Percentiles rank a stretch among this genome's conserved stretches.
These are phyloP conservation scores for Trypethelium eluteriae DNA, from an alignment of 495 filamentous ascomycete genomes.

Conservation along the genomic window DNA sequence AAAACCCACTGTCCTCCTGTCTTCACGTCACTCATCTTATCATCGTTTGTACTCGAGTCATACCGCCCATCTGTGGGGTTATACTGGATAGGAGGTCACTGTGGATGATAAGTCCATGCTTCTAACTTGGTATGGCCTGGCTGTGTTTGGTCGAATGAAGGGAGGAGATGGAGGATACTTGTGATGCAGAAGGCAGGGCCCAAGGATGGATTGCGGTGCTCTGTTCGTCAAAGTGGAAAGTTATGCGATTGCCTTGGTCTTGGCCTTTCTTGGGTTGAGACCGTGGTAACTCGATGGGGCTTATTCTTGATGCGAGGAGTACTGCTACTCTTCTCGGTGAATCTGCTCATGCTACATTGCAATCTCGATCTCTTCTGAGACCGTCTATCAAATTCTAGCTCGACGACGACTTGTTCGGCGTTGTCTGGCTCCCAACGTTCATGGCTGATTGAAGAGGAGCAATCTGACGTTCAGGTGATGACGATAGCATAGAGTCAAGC, in stretches of 20 bases:
- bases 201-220: slow-evolving; percentile 31
- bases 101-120: slow-evolving; percentile 77
- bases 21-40: slow-evolving; percentile 29
- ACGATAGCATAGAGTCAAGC: slow-evolving; percentile 99
- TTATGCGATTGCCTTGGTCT: slow-evolving; percentile 86
- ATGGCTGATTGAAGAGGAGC: not conserved
- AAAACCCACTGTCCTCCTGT: slow-evolving; percentile 43
- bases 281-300: slow-evolving; percentile 97
- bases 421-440: not conserved
- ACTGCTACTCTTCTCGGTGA: slow-evolving; percentile 43
- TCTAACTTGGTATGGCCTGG: slow-evolving; percentile 34
- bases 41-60: slow-evolving; percentile 39
- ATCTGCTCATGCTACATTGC: slow-evolving; percentile 43
- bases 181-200: slow-evolving; percentile 33
- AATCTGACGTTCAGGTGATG: slow-evolving; percentile 79
- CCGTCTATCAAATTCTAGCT: slow-evolving; percentile 55
- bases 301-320: slow-evolving; percentile 99
- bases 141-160: slow-evolving; percentile 30
- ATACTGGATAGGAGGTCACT: slow-evolving; percentile 40
- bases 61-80: slow-evolving; percentile 22
- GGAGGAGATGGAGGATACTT: slow-evolving; percentile 38
- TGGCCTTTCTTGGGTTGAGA: slow-evolving; percentile 18
- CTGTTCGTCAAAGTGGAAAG: slow-evolving; percentile 89
- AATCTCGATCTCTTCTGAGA: slow-evolving; percentile 28
- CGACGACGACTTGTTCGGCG: slow-evolving; percentile 51